Percentiles rank a stretch among this genome's conserved stretches.
Evolutionary conservation across 257 asterid genomes (phyloP).

Genomic region (Solanum medicagineum): DNA sequence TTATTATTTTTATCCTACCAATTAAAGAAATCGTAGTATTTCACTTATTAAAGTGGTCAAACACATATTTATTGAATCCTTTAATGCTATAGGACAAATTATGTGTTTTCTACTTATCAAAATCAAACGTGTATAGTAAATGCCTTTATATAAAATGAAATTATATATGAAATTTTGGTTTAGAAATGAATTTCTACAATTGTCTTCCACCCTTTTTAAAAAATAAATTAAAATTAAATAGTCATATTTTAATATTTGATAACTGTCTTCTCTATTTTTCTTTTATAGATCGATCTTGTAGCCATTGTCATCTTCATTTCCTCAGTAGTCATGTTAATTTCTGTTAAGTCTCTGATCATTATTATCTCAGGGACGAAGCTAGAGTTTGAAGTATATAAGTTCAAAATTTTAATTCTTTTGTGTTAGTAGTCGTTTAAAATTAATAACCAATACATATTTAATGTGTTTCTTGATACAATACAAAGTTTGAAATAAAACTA

Average conservation of each 20-base stretch:
- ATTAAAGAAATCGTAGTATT: not conserved
- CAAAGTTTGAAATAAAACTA: not conserved
- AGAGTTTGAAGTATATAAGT: not conserved
- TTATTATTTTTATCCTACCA: not conserved
- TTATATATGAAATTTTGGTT: not conserved
- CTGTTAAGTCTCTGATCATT: not conserved
- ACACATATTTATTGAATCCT: not conserved
- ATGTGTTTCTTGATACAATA: not conserved
- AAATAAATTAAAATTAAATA: no score
- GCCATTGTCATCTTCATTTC: not conserved
- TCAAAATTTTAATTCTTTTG: not conserved
- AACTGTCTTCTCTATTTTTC: not conserved
- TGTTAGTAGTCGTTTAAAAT: not conserved
- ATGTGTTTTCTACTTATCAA: no score
- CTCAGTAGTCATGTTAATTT: not conserved
- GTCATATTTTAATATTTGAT: not conserved
- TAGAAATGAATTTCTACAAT: not conserved
- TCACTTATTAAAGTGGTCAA: not conserved
- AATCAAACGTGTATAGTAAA: not conserved
- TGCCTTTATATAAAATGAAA: not conserved
- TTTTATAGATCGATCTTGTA: not conserved
- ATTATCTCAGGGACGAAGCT: not conserved
- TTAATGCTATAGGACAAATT: not conserved
- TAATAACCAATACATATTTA: not conserved
- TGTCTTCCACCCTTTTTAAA: not conserved